These are phyloP conservation scores for Verbascum thapsus DNA, from an alignment of 257 asterid species.

Conservation along the genomic window DNA sequence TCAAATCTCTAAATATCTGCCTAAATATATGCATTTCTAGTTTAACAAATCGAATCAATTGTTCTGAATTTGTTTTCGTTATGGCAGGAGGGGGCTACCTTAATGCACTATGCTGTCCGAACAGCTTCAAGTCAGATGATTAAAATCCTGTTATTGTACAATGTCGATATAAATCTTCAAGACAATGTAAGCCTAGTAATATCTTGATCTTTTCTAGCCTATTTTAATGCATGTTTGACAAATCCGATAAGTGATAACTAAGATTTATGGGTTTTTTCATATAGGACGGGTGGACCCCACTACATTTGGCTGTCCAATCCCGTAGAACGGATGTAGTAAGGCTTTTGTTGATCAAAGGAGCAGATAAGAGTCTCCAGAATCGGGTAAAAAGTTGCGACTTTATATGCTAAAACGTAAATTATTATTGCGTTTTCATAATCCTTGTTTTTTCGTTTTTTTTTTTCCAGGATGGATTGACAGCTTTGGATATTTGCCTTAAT, in stretches of 20 bases:
- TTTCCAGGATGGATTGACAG: conserved; percentile 74
- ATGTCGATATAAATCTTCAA: conserved; percentile 75
- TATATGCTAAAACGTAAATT: conserved; percentile 10
- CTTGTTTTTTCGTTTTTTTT: conserved; percentile 1
- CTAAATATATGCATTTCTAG: too few relatives aligned
- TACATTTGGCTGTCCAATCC: conserved; percentile 93
- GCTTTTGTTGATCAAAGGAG: conserved; percentile 88
- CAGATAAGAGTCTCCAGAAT: conserved; percentile 69
- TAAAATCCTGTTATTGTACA: conserved; percentile 80
- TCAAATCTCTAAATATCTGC: too few relatives aligned
- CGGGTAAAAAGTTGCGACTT: conserved; percentile 42
- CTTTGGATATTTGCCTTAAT: conserved; percentile 69
- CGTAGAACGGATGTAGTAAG: conserved; percentile 75
- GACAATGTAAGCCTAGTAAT: conserved; percentile 64
- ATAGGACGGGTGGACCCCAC: conserved; percentile 92
- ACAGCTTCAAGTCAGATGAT: conserved; percentile 86
- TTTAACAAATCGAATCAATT: too few relatives aligned
- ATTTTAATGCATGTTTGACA: background rate
- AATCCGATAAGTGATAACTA: background rate
- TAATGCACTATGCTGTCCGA: conserved; percentile 92
- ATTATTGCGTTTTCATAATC: background rate
- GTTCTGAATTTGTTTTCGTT: conserved; percentile 22
- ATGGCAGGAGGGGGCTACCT: conserved; percentile 86
- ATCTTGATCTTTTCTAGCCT: conserved; percentile 10
- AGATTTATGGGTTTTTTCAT: conserved; percentile 18